Evolutionary conservation across 1,139 yeast genomes (phyloP).

Genomic region (Entelexis paramagnoliae): DNA sequence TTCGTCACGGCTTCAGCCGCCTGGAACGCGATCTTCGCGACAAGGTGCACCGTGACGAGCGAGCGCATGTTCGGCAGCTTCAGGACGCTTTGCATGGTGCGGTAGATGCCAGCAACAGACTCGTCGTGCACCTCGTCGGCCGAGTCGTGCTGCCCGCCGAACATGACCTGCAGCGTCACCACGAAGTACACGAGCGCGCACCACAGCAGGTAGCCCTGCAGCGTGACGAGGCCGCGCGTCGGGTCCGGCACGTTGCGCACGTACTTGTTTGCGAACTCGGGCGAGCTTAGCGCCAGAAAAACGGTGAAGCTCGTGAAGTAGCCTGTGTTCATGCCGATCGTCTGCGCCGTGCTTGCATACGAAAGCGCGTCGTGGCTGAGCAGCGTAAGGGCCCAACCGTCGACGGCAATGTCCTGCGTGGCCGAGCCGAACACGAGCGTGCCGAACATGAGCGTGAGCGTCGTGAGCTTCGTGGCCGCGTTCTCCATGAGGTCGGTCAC

Average conservation of each 20-base stretch:
- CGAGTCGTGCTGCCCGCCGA: slow-evolving; percentile 37
- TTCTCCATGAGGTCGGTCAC: slow-evolving; percentile 48
- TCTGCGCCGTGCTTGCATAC: slow-evolving; percentile 97
- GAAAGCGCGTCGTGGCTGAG: slow-evolving; percentile 67
- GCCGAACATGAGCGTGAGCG: slow-evolving; percentile 58
- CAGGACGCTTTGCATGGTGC: slow-evolving; percentile 65
- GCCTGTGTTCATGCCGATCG: slow-evolving; percentile 87
- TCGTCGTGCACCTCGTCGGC: slow-evolving; percentile 25
- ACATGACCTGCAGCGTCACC: slow-evolving; percentile 52
- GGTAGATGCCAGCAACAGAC: slow-evolving; percentile 40
- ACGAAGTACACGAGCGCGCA: slow-evolving; percentile 67
- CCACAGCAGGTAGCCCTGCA: slow-evolving; percentile 63
- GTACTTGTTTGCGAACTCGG: slow-evolving; percentile 84
- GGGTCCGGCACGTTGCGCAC: slow-evolving; percentile 49
- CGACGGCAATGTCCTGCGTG: slow-evolving; percentile 97
- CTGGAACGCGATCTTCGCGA: slow-evolving; percentile 86
- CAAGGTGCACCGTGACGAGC: slow-evolving; percentile 60
- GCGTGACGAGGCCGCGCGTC: slow-evolving; percentile 52
- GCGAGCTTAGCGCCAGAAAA: slow-evolving; percentile 79
- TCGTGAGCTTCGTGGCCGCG: slow-evolving; percentile 46
- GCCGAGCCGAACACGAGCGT: slow-evolving; percentile 79
- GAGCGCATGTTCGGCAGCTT: slow-evolving; percentile 66
- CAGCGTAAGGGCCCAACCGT: slow-evolving; percentile 95
- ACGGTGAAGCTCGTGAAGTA: slow-evolving; percentile 86
- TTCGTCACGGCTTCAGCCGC: slow-evolving; percentile 95